Conservation (phyloP, 1,284 basidiomycete species). For the Ustilago tritici region DNA sequence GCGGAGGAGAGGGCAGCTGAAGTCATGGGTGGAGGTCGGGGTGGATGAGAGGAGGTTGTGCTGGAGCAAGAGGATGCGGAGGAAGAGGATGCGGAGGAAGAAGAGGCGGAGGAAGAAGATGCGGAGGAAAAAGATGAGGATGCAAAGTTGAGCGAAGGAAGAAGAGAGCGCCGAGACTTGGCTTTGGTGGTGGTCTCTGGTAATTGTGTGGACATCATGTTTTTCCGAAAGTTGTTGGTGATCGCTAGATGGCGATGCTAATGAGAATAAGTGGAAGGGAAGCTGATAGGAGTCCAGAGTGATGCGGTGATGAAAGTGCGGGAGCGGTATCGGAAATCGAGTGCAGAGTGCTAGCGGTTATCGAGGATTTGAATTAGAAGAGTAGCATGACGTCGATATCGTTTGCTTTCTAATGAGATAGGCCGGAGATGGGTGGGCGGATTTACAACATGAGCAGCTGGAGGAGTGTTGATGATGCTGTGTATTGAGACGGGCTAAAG, state of each 20-base stretch:
- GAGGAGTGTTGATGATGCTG: neutral
- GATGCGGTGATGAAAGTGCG: neutral
- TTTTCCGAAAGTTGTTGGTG: neutral
- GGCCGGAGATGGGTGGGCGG: neutral
- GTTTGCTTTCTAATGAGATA: neutral
- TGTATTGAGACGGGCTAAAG: neutral
- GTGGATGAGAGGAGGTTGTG: slow-evolving; percentile 7
- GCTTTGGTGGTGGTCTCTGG: slow-evolving; percentile 33
- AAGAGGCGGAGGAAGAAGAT: slow-evolving; percentile 11
- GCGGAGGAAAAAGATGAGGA: slow-evolving; percentile 23
- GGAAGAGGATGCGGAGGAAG: slow-evolving; percentile 31
- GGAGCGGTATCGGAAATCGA: slow-evolving; percentile 10
- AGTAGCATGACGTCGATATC: slow-evolving; percentile 12
- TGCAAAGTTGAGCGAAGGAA: slow-evolving; percentile 38
- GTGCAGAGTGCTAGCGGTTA: neutral
- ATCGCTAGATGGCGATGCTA: neutral
- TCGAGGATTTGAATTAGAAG: slow-evolving; percentile 2
- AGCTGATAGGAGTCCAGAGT: neutral
- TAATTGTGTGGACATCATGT: slow-evolving; percentile 39
- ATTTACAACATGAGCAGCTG: neutral
- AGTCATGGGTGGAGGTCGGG: slow-evolving; percentile 12
- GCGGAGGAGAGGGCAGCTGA: slow-evolving; percentile 12
- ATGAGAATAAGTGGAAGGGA: too few species aligned
- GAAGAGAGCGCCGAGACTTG: slow-evolving; percentile 32
- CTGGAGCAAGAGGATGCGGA: slow-evolving; percentile 1